Percentiles rank a stretch among this genome's conserved stretches.
Evolutionary conservation across 257 asterid genomes (phyloP).

Genomic region (Rhazya stricta): DNA sequence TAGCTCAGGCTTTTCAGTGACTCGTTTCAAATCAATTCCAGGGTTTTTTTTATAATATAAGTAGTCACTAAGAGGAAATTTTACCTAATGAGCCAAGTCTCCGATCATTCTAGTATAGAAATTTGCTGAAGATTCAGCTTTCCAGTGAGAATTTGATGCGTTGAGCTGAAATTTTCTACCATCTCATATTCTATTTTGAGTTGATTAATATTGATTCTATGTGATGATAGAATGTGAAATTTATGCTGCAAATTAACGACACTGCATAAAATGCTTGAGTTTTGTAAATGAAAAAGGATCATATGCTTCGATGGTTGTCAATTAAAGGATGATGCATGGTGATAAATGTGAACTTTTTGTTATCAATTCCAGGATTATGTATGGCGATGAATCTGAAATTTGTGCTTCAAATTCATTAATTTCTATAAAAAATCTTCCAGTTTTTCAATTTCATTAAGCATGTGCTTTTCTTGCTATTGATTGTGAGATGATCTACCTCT

Average conservation of each 20-base stretch:
- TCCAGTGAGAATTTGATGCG: not conserved
- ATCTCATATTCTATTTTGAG: not conserved
- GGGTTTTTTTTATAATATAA: not conserved
- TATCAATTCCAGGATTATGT: too few relatives aligned
- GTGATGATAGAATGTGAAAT: not conserved
- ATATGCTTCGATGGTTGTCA: not conserved
- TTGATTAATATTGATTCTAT: not conserved
- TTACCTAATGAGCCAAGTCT: not conserved
- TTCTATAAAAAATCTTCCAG: not conserved
- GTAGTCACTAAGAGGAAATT: not conserved
- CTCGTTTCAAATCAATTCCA: not conserved
- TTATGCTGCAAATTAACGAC: too few relatives aligned
- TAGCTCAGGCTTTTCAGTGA: not conserved
- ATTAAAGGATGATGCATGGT: not conserved
- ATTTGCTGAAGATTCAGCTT: not conserved
- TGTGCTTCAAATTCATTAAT: not conserved
- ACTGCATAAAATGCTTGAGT: too few relatives aligned
- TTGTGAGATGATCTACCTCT: not conserved
- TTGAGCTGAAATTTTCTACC: not conserved
- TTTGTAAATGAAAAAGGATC: not conserved
- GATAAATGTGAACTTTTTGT: not conserved
- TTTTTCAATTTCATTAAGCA: not conserved
- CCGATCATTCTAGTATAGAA: not conserved
- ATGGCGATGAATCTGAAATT: not conserved
- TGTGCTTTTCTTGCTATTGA: not conserved